These are phyloP conservation scores for Primulina huaijiensis DNA, from an alignment of 257 asterid genomes.

Conservation along the genomic window DNA sequence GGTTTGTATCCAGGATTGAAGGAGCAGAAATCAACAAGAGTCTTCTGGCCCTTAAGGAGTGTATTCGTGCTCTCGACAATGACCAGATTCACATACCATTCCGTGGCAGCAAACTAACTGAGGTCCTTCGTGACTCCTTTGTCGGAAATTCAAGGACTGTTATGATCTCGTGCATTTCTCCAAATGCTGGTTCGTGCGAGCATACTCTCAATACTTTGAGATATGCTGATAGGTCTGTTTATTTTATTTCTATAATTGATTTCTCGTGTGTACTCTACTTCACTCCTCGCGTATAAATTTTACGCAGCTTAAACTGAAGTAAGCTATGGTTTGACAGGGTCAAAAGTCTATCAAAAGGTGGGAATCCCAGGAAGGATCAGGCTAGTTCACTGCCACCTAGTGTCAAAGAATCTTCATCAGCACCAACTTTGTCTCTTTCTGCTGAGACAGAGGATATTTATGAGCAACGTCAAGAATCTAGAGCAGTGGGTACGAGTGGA, in stretches of 20 bases:
- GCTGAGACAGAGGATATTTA: constrained; percentile 52
- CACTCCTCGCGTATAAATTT: background rate
- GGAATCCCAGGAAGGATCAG: constrained; percentile 77
- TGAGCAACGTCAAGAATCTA: constrained; percentile 60
- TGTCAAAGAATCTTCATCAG: constrained; percentile 58
- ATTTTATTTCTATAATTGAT: constrained; percentile 1
- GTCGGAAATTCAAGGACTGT: constrained; percentile 96
- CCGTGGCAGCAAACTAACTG: constrained; percentile 97
- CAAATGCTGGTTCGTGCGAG: constrained; percentile 95
- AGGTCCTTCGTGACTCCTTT: constrained; percentile 95
- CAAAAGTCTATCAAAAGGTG: constrained; percentile 87
- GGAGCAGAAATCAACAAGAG: constrained; percentile 99
- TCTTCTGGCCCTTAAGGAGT: constrained; percentile 88
- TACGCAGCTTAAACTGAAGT: constrained; percentile 23
- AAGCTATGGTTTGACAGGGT: constrained; percentile 52
- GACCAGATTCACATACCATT: constrained; percentile 98
- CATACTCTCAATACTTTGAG: constrained; percentile 95
- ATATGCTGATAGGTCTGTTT: constrained; percentile 80
- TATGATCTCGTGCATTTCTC: constrained; percentile 97
- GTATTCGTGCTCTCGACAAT: constrained; percentile 95
- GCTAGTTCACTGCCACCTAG: constrained; percentile 46
- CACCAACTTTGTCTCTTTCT: constrained; percentile 46
- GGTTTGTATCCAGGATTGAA: constrained; percentile 62
- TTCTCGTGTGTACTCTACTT: background rate
- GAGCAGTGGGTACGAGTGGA: constrained; percentile 48